phyloP scores from a whole-genome alignment of 1,284 basidiomycete genomes.

The Inonotus obliquus region DNA sequence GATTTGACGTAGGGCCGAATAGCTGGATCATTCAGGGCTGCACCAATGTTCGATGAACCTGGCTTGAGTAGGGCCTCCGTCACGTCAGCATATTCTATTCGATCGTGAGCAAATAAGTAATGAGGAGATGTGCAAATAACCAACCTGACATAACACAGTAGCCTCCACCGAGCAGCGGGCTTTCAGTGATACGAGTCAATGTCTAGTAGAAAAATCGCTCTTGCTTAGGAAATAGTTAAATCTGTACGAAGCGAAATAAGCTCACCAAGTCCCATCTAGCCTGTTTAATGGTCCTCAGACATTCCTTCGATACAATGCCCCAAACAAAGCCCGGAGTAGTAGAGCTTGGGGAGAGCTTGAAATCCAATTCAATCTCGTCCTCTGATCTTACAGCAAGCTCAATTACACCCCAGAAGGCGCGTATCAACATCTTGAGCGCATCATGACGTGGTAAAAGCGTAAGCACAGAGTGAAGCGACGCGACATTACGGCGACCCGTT shows the following conservation, averaged over 20 bases:
- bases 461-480: conserved; percentile 76
- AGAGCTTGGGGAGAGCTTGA: conserved; percentile 58
- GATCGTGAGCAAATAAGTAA: conserved; percentile 16
- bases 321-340: conserved; percentile 69
- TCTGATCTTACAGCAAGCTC: conserved; percentile 70
- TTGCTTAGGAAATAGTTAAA: background rate
- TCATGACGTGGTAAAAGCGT: conserved; percentile 81
- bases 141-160: conserved; percentile 72
- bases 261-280: conserved; percentile 83
- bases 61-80: conserved; percentile 77
- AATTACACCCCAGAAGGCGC: conserved; percentile 55
- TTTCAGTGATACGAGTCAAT: conserved; percentile 76
- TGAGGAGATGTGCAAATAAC: conserved; percentile 4
- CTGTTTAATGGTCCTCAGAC: conserved; percentile 62
- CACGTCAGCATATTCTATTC: conserved; percentile 70
- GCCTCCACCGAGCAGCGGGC: conserved; percentile 49
- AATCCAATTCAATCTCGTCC: conserved; percentile 71
- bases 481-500: conserved; percentile 74
- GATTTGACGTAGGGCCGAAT: conserved; percentile 75
- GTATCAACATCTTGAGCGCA: conserved; percentile 59
- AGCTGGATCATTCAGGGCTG: conserved; percentile 57
- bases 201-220: conserved; percentile 39
- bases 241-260: conserved; percentile 18
- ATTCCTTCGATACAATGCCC: conserved; percentile 77
- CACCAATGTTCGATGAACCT: conserved; percentile 48